Percentiles rank a stretch among this genome's conserved stretches.
These are phyloP conservation scores for Barbarea vulgaris DNA, from an alignment of 345 rosid species.

Conservation along the genomic window DNA sequence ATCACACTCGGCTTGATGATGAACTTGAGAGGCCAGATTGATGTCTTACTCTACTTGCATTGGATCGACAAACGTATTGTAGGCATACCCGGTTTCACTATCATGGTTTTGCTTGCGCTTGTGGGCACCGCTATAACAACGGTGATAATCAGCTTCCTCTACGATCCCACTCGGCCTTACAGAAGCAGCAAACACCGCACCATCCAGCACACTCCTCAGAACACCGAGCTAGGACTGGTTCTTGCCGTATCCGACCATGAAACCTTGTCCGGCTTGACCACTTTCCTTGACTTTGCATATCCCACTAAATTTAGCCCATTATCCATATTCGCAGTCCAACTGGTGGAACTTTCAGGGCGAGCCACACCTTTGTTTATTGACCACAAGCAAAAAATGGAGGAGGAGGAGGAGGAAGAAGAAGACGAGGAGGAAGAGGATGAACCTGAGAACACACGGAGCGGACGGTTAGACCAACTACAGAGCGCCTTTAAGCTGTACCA, in stretches of 20 bases:
- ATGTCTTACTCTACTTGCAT: slow-evolving; percentile 52
- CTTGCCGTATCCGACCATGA: slow-evolving; percentile 54
- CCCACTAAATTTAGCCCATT: slow-evolving; percentile 52
- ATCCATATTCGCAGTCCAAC: slow-evolving; percentile 54
- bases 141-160: slow-evolving; percentile 59
- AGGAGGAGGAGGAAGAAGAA: not conserved
- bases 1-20: slow-evolving; percentile 60
- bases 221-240: slow-evolving; percentile 48
- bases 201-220: slow-evolving; percentile 64
- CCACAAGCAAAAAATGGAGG: slow-evolving; percentile 36
- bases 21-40: slow-evolving; percentile 73
- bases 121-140: slow-evolving; percentile 41
- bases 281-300: slow-evolving; percentile 59
- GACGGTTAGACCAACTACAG: slow-evolving; percentile 40
- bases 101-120: slow-evolving; percentile 49
- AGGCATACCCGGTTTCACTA: slow-evolving; percentile 45
- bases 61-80: slow-evolving; percentile 62
- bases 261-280: slow-evolving; percentile 47
- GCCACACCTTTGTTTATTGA: slow-evolving; percentile 56
- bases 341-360: slow-evolving; percentile 61
- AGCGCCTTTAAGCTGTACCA: slow-evolving; percentile 51
- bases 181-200: slow-evolving; percentile 70
- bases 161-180: slow-evolving; percentile 73
- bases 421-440: slow-evolving; percentile 14
- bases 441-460: not conserved